Evolutionary conservation across 148 eudicot genomes (phyloP), one percentile per base, ranked within the genome.

Genomic region (Fallopia convolvulus): DNA sequence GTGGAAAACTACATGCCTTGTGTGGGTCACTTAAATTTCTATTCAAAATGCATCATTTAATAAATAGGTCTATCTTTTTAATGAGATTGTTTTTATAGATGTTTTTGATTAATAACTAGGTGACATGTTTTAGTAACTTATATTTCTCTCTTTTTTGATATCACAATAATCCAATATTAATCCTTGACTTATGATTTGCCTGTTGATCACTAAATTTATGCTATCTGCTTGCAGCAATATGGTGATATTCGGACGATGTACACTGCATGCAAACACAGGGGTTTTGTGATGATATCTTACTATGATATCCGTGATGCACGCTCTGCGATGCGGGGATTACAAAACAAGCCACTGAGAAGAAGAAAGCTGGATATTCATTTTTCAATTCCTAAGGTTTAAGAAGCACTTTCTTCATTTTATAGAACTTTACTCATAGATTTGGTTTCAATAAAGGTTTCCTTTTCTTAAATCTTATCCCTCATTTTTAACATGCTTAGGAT

Each of bases 231-330:
- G 83, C 82, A 95, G 99, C 97, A 92, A 91, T 93, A 87, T 86
- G 99, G 99, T 26, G 93, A 92, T 83, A 95, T 95, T 77, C 85
- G 97, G 79, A 91, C 97, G 46, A 81, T 95, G 63, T 93, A 95
- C 77, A 93, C 99, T 48, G 92, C 97, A 15, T 91, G 97, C 83
- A 95, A 95, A 80, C 97, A 91, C 76, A 81, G 98, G 81, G 99
- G 99, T 46, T 95, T 95, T 85, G 97, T 95, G 80, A 95, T 95
- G 99, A 93, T 95, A 81, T 92, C 99, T 42, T 95, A 95, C 79
- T 93, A 90, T 68, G 98, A 95, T 76, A 95, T 95, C 41, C 92
- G 99, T 74, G 94, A 93, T 84, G 99, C 99, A 68, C 88, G 97
- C 71, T 81, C 86, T 77, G 98, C 99, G 48, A 93, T 92, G 97